Evolutionary conservation across 768 basidiomycete genomes (phyloP), one percentile per base, ranked within the genome.

Genomic region (Auricularia sp.): DNA sequence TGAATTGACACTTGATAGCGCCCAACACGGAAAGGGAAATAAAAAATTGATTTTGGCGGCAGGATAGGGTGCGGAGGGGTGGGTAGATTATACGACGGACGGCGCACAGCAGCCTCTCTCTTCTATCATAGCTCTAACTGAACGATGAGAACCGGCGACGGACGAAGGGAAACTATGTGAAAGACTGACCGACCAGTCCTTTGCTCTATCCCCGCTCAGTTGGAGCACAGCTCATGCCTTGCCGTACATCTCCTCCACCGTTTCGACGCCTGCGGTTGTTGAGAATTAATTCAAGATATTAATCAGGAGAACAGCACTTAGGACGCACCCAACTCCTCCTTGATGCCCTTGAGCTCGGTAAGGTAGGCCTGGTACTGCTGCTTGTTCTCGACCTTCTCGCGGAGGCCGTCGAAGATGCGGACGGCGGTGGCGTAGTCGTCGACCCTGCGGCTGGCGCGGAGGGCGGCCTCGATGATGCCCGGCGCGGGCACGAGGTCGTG

Each of bases 391-490:
- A 97, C 94, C 82, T 99, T 98, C 78, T 94, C 93, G 80, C 84
- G 88, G 71, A 99, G 76, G 66, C 96, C 97, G 82, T 98, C 96
- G 72, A 98, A 92, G 70, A 98, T 83, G 66, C 97, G 83, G 65
- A 99, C 93, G 51, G 96, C 95, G 47, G 97, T 99, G 53, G 96
- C 88, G 76, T 91, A 98, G 83, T 98, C 95, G 77, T 99, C 88
- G 66, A 97, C 93, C 68, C 94, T 85, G 68, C 97, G 82, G 23
- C 91, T 85, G 64, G 94, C 93, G 63, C 86, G 85, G 67, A 95
- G 79, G 34, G 93, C 93, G 67, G 91, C 90, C 78, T 94, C 92
- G 63, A 95, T 78, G 70, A 96, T 91, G 63, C 80, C 74, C 34
- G 91, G 84, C 1, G 91, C 84, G 3, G 93, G 93, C 14, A 97